Evolutionary conservation across 148 eudicot genomes (phyloP).

Genomic region (Rhododendron griersonianum): DNA sequence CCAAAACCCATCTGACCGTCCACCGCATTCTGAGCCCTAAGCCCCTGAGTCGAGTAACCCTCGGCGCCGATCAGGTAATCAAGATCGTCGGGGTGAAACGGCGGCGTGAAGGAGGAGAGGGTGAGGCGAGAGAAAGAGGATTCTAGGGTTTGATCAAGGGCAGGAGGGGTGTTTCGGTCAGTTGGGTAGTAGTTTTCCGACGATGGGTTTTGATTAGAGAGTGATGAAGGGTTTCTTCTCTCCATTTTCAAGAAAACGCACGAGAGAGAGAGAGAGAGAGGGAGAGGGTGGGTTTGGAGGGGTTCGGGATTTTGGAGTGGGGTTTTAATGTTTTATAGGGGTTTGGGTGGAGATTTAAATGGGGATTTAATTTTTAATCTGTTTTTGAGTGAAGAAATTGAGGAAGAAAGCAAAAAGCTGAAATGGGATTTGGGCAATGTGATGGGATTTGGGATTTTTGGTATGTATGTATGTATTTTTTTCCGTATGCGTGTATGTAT

Average conservation of each 20-base stretch:
- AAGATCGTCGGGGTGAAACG: background rate
- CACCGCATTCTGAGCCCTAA: background rate
- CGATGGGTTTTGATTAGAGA: background rate
- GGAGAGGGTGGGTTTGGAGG: background rate
- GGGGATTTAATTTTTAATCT: background rate
- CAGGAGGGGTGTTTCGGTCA: background rate
- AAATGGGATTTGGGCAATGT: constrained; percentile 1
- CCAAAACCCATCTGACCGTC: background rate
- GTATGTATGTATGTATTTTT: background rate
- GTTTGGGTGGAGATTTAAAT: background rate
- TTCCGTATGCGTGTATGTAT: background rate
- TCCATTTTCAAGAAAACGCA: background rate
- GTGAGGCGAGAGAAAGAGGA: constrained; percentile 3
- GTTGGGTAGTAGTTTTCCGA: background rate
- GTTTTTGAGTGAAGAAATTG: background rate
- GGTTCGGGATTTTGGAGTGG: background rate
- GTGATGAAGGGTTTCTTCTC: background rate
- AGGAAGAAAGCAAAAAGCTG: background rate
- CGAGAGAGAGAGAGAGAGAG: background rate
- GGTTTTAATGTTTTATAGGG: background rate
- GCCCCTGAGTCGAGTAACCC: background rate
- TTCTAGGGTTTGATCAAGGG: background rate
- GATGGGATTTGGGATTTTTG: background rate
- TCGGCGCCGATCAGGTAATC: background rate
- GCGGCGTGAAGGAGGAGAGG: background rate